These are phyloP conservation scores for Paraconiothyrium brasiliense DNA, from an alignment of 2,329 filamentous ascomycete species.

Conservation along the genomic window DNA sequence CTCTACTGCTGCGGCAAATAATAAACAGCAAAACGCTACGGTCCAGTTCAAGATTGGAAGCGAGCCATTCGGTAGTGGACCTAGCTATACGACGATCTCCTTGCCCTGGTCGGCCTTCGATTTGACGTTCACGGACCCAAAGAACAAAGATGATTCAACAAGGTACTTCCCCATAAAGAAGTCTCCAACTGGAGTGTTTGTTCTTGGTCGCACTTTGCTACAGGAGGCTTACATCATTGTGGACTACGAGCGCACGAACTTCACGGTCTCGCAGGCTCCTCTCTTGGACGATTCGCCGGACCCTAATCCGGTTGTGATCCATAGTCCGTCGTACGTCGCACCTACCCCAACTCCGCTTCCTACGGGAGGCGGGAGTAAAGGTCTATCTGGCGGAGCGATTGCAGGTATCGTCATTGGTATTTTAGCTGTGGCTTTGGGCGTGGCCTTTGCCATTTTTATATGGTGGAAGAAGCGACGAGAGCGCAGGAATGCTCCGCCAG, in stretches of 20 bases:
- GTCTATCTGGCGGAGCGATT: slow-evolving; percentile 41
- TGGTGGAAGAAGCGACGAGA: slow-evolving; percentile 36
- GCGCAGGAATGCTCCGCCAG: slow-evolving; percentile 11
- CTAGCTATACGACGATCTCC: slow-evolving; percentile 28
- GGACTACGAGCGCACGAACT: slow-evolving; percentile 48
- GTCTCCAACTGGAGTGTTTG: slow-evolving; percentile 32
- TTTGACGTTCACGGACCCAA: slow-evolving; percentile 22
- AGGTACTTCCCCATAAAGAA: slow-evolving; percentile 46
- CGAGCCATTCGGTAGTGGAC: slow-evolving; percentile 17
- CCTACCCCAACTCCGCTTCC: slow-evolving; percentile 14
- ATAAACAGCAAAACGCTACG: slow-evolving; percentile 36
- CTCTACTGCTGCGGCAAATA: slow-evolving; percentile 31
- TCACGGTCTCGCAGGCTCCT: slow-evolving; percentile 41
- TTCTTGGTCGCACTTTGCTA: slow-evolving; percentile 48
- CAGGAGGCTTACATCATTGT: slow-evolving; percentile 51
- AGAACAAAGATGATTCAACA: slow-evolving; percentile 19
- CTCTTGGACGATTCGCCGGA: slow-evolving; percentile 33
- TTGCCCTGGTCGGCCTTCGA: slow-evolving; percentile 45
- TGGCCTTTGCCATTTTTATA: slow-evolving; percentile 37
- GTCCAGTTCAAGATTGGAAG: slow-evolving; percentile 37
- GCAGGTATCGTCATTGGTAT: slow-evolving; percentile 48
- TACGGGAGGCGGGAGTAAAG: slow-evolving; percentile 19
- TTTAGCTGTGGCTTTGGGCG: slow-evolving; percentile 34
- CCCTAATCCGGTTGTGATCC: slow-evolving; percentile 35
- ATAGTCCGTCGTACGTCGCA: slow-evolving; percentile 27